Percentiles rank a stretch among this genome's conserved stretches.
phyloP scores from a whole-genome alignment of 768 basidiomycete species.

The Leccinum olivaceopallidum region DNA sequence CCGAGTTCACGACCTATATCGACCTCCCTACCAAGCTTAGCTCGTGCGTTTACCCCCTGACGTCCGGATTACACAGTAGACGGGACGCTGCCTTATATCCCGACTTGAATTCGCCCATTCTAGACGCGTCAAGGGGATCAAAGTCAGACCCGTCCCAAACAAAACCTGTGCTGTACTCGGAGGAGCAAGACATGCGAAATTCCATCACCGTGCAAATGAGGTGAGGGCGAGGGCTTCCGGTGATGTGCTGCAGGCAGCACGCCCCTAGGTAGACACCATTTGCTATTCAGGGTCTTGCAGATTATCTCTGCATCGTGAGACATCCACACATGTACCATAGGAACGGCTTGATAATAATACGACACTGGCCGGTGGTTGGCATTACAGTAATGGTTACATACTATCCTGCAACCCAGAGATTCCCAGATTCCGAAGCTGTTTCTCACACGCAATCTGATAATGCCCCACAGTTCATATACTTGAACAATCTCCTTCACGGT shows the following conservation, averaged over 20 bases:
- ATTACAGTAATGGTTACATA: too few species aligned
- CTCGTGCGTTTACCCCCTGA: not conserved
- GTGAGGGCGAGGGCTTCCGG: not conserved
- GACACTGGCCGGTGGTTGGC: not conserved
- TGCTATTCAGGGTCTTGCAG: not conserved
- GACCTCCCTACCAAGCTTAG: constrained; percentile 19
- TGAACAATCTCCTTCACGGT: not conserved
- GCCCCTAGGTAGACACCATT: not conserved
- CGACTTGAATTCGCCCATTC: not conserved
- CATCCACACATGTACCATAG: constrained; percentile 1
- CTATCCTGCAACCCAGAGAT: not conserved
- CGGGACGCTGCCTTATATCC: not conserved
- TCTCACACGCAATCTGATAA: not conserved
- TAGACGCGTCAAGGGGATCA: not conserved
- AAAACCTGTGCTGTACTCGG: too few species aligned
- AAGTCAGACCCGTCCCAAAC: not conserved
- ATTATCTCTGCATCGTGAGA: not conserved
- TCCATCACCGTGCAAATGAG: not conserved
- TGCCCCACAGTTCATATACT: not conserved
- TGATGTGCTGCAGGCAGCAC: not conserved
- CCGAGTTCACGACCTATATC: constrained; percentile 20
- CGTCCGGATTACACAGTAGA: not conserved
- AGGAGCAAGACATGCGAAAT: not conserved
- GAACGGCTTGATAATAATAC: not conserved
- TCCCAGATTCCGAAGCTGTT: not conserved